Evolutionary conservation across 1,284 basidiomycete species (phyloP), one percentile per base, ranked within the genome.

Genomic region (Malassezia slooffiae): DNA sequence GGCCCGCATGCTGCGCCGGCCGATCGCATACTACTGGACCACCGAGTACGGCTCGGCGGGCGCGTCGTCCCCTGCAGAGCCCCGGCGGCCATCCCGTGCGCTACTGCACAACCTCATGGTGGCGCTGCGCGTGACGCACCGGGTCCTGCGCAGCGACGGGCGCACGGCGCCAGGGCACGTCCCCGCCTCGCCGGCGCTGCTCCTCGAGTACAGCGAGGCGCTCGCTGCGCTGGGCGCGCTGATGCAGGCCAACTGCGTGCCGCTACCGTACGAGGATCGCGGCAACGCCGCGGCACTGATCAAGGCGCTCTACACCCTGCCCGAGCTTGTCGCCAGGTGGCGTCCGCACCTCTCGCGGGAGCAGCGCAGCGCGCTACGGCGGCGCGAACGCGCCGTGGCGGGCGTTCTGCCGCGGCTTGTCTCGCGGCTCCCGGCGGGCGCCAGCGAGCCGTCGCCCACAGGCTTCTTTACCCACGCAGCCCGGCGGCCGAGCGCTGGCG

Each of bases 51-150:
- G n/a, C n/a, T n/a, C n/a, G n/a, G n/a, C n/a, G n/a, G n/a, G n/a
- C n/a, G n/a, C n/a, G n/a, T n/a, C n/a, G n/a, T n/a, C n/a, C n/a
- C n/a, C n/a, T n/a, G n/a, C n/a, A n/a, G n/a, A n/a, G n/a, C n/a
- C 21, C 16, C 30, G 40, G 17, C 24, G 40, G 26, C 46, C 41
- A 10, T 48, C 46, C 12, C 41, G 28, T n/a, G 34, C 34, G 24
- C 22, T 48, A 9, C 27, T 48, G 40, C 46, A 48, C 24, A 38
- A 36, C 8, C 16, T 48, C 40, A 48, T 48, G 46, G 30, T 48
- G 21, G 38, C 43, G 34, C 43, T 48, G 46, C 28, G 29, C 7
- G 16, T 22, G 16, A 26, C 38, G 19, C 33, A 24, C 13, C 27
- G 27, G 5, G 29, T 34, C 13, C 13, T 48, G 3, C 29, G 16